Conservation (phyloP, 2,329 filamentous ascomycete species). For the Fusarium subtropicale region DNA sequence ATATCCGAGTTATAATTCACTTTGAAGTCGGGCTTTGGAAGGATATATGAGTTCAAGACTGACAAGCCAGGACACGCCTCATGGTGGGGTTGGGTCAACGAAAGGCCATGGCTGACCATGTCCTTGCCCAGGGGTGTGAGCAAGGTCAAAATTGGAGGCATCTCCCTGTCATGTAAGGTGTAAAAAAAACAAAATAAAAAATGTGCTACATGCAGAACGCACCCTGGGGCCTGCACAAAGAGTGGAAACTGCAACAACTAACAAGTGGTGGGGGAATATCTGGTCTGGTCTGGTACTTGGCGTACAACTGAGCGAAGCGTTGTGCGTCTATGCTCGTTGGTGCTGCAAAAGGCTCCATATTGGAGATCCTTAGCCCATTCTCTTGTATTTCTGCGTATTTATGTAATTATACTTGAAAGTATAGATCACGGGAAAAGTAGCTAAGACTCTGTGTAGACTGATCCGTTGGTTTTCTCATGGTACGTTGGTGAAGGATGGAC, state of each 20-base stretch:
- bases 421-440: neutral
- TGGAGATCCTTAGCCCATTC: slow-evolving; percentile 29
- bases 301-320: slow-evolving; percentile 43
- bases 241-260: slow-evolving; percentile 41
- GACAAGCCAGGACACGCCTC: slow-evolving; percentile 35
- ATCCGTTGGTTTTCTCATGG: slow-evolving; percentile 8
- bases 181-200: slow-evolving; percentile 56
- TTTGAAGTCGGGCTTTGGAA: slow-evolving; percentile 37
- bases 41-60: slow-evolving; percentile 44
- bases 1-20: slow-evolving; percentile 19
- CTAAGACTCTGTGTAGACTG: slow-evolving; percentile 5
- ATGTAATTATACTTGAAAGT: neutral
- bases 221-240: slow-evolving; percentile 41
- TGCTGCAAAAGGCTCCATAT: slow-evolving; percentile 38
- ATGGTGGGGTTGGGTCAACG: slow-evolving; percentile 39
- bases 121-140: slow-evolving; percentile 43
- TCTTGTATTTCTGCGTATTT: slow-evolving; percentile 1
- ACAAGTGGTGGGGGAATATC: slow-evolving; percentile 34
- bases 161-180: slow-evolving; percentile 38
- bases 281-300: slow-evolving; percentile 21
- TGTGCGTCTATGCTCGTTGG: slow-evolving; percentile 44
- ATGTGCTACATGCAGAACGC: slow-evolving; percentile 36
- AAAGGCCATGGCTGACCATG: slow-evolving; percentile 38
- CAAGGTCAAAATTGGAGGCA: slow-evolving; percentile 37
- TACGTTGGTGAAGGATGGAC: slow-evolving; percentile 3